Base-by-base conservation (phyloP, 495 filamentous ascomycete species). In the Podospora didyma region DNA sequence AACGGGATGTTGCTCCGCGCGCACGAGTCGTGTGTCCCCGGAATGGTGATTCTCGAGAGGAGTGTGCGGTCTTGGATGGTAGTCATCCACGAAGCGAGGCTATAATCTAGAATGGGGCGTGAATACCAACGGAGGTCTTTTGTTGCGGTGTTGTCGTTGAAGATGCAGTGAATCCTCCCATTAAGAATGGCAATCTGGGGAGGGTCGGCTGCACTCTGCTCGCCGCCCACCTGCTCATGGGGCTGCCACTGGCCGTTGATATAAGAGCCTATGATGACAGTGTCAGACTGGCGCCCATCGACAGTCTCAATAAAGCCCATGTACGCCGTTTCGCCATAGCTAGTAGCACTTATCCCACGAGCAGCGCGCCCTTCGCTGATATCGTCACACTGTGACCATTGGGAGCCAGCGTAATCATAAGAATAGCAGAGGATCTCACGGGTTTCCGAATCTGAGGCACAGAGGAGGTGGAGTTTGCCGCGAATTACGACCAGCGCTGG, bases 11-110 rank as follows among this genome's bases (percentile, higher is more conserved):
- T 90, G 44, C 79, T 70, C 64, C 92, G 79, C 2, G 68, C 65
- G 69, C 81, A 85, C 11, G 86, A 88, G 70, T 96, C 96, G 76
- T 96, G 92, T 0, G 92, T 96, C 49, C 92, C 92, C 2, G 92
- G 92, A 48, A 96, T 93, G 16, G 88, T 91, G 9, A 96, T 78
- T 2, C 84, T 81, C 9, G 89, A 90, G 24, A 96, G 74, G 2
- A 87, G 78, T 6, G 78, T 84, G n/a, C 80, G 75, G 65, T 90
- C 83, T 26, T 74, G 77, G 22, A 95, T 71, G 41, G 81, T 75
- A 31, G 73, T 64, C 89, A 96, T 96, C 92, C 92, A 96, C 12
- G 77, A 76, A 49, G 83, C 69, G 37, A 92, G 78, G 28, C 86
- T 77, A 7, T 65, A 68, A 20, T 35, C 12, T 7, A 63, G 57